Percentiles rank a stretch among this genome's conserved stretches.
Conservation (phyloP, 805 yeast species). For the Suhomyces vadensis region DNA sequence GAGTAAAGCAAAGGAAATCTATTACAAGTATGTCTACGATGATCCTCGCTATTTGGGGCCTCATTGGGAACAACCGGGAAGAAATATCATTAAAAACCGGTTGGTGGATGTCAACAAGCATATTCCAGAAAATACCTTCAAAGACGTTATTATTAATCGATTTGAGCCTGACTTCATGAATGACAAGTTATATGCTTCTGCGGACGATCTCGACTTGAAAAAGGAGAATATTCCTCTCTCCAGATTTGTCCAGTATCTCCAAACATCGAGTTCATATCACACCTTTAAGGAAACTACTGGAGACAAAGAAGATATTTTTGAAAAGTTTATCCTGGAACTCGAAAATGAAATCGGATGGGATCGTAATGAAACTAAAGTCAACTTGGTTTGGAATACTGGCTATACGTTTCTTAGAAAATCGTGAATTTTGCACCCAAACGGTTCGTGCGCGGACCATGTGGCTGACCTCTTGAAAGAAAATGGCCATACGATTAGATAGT, state of each 20-base stretch:
- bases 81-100: conserved; percentile 49
- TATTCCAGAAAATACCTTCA: conserved; percentile 44
- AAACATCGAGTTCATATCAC: conserved; percentile 74
- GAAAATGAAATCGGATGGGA: conserved; percentile 49
- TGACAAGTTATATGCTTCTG: conserved; percentile 16
- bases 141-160: conserved; percentile 33
- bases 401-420: conserved; percentile 47
- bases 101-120: conserved; percentile 43
- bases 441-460: too few relatives aligned
- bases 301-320: conserved; percentile 32
- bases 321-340: conserved; percentile 33
- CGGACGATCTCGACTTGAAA: conserved; percentile 25
- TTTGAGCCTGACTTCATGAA: conserved; percentile 23
- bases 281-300: conserved; percentile 47
- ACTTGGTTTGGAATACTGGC: conserved; percentile 52
- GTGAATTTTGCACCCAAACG: conserved; percentile 4
- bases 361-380: conserved; percentile 39
- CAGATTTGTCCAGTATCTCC: conserved; percentile 52
- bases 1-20: conserved; percentile 24
- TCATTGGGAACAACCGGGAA: conserved; percentile 87
- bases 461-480: too few relatives aligned
- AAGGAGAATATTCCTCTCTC: conserved; percentile 43
- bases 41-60: conserved; percentile 54
- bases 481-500: too few relatives aligned
- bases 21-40: conserved; percentile 44